phyloP scores from a whole-genome alignment of 495 filamentous ascomycete species.

The Glutinoglossum americanum region DNA sequence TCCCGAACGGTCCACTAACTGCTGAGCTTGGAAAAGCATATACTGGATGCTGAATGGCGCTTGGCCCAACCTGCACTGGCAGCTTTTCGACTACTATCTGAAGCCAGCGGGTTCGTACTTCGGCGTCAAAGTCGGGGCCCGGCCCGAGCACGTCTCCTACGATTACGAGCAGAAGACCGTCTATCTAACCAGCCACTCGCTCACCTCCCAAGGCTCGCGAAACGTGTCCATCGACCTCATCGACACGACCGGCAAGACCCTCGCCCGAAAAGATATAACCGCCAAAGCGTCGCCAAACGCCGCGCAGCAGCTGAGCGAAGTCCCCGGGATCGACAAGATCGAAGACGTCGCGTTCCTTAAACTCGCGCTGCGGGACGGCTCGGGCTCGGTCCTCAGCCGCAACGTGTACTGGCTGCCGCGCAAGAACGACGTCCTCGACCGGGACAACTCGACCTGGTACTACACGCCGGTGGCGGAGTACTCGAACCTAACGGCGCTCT shows the following conservation, averaged over 20 bases:
- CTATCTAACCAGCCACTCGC: conserved; percentile 33
- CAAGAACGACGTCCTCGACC: conserved; percentile 27
- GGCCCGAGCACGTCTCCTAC: conserved; percentile 34
- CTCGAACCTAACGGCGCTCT: conserved; percentile 28
- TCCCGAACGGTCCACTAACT: neutral
- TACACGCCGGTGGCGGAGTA: conserved; percentile 33
- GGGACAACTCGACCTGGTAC: conserved; percentile 35
- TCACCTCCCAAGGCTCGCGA: conserved; percentile 22
- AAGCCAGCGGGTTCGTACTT: conserved; percentile 35
- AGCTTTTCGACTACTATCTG: conserved; percentile 42
- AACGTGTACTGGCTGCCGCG: conserved; percentile 41
- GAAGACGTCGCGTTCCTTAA: conserved; percentile 30
- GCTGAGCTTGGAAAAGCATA: conserved; percentile 13
- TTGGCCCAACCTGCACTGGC: conserved; percentile 45
- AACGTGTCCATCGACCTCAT: conserved; percentile 26
- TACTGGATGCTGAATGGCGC: conserved; percentile 53
- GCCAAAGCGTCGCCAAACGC: conserved; percentile 9
- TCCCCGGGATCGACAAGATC: conserved; percentile 16
- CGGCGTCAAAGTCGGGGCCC: conserved; percentile 30
- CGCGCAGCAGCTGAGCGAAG: conserved; percentile 12
- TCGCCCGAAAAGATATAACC: conserved; percentile 14
- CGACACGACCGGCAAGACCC: conserved; percentile 21
- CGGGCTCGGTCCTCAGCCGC: conserved; percentile 22
- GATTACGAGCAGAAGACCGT: conserved; percentile 25
- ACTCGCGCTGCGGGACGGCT: conserved; percentile 20